Conservation (phyloP, 1,139 yeast species). For the Ogataea hybrid region DNA sequence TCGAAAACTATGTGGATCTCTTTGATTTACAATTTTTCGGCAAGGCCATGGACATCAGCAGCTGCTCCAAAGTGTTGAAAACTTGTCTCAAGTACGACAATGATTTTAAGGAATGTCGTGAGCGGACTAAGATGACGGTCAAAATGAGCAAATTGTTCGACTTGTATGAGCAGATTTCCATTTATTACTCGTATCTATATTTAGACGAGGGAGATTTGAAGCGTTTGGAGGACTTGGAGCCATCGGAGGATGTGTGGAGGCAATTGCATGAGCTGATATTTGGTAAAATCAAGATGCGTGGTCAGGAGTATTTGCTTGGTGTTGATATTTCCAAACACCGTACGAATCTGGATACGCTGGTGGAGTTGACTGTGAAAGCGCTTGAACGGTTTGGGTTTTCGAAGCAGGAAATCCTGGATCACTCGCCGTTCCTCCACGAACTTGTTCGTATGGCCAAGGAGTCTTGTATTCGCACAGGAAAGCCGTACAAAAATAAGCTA, state of each 20-base stretch:
- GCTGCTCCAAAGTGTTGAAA: slow-evolving; percentile 31
- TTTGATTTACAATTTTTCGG: slow-evolving; percentile 29
- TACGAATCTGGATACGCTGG: slow-evolving; percentile 27
- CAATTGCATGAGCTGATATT: slow-evolving; percentile 22
- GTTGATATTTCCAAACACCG: slow-evolving; percentile 12
- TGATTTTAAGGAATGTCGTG: slow-evolving; percentile 57
- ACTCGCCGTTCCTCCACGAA: slow-evolving; percentile 22
- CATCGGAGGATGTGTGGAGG: slow-evolving; percentile 24
- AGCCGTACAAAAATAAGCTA: background rate
- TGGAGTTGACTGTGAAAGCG: slow-evolving; percentile 16
- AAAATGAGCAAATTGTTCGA: slow-evolving; percentile 25
- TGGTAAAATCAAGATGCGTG: slow-evolving; percentile 22
- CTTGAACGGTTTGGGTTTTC: slow-evolving; percentile 22
- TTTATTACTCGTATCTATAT: slow-evolving; percentile 32
- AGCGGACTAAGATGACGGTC: slow-evolving; percentile 41
- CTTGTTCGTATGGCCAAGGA: slow-evolving; percentile 25
- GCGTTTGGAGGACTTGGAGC: slow-evolving; percentile 28
- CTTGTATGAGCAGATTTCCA: slow-evolving; percentile 23
- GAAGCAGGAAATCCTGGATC: slow-evolving; percentile 17
- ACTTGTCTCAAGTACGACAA: slow-evolving; percentile 68
- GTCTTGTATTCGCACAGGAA: slow-evolving; percentile 1
- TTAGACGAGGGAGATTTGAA: slow-evolving; percentile 24
- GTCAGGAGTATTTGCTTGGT: slow-evolving; percentile 17
- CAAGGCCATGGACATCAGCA: slow-evolving; percentile 17
- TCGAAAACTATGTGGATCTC: slow-evolving; percentile 23